Evolutionary conservation across 192 early-diverging fungal genomes (phyloP).

Genomic region (Rhizoclosmatium sp.): DNA sequence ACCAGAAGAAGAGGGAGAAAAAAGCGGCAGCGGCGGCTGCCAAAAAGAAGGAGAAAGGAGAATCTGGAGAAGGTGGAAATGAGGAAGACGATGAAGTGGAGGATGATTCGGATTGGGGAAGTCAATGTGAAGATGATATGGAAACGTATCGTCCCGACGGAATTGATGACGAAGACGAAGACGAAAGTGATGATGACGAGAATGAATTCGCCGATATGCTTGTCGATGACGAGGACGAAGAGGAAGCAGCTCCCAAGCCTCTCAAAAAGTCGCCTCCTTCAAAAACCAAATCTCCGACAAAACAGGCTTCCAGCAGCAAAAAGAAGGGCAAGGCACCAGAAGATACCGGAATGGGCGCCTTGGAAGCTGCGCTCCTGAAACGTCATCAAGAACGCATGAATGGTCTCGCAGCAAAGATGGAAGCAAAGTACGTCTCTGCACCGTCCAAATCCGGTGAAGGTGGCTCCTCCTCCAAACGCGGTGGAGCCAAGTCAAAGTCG

Average conservation of each 20-base stretch:
- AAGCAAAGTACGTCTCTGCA: slow-evolving; percentile 10
- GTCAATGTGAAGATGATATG: not conserved
- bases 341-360: slow-evolving; percentile 64
- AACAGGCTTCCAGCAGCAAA: slow-evolving; percentile 31
- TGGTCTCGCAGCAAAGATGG: slow-evolving; percentile 18
- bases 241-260: not conserved
- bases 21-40: slow-evolving; percentile 2
- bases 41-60: slow-evolving; percentile 7
- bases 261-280: not conserved
- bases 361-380: slow-evolving; percentile 57
- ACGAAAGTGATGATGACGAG: not conserved
- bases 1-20: not conserved
- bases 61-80: not conserved
- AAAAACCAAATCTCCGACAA: not conserved
- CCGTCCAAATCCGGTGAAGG: not conserved
- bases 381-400: slow-evolving; percentile 9
- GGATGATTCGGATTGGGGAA: not conserved
- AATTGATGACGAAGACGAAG: not conserved
- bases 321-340: slow-evolving; percentile 64
- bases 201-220: not conserved
- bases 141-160: not conserved
- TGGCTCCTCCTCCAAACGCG: not conserved
- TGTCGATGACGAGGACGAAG: not conserved
- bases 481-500: not conserved
- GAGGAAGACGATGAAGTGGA: slow-evolving; percentile 6